Percentiles rank a stretch among this genome's conserved stretches.
These are phyloP conservation scores for Penicillium sp. DNA, from an alignment of 2,329 filamentous ascomycete species.

Conservation along the genomic window DNA sequence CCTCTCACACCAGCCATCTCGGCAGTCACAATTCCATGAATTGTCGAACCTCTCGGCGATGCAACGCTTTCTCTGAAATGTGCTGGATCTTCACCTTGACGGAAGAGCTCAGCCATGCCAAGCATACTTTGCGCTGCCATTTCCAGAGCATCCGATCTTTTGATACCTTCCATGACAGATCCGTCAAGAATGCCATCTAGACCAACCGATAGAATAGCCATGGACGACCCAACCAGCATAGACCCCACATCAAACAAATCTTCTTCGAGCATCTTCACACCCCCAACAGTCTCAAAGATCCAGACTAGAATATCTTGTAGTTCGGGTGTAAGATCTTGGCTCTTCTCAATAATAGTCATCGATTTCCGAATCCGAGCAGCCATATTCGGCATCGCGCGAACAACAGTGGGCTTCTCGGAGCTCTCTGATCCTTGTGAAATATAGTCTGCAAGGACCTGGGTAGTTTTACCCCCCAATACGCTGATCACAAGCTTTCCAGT, in stretches of 20 bases:
- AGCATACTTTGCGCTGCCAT: conserved; percentile 64
- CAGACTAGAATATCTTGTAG: conserved; percentile 29
- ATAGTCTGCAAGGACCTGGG: conserved; percentile 32
- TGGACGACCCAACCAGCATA: conserved; percentile 61
- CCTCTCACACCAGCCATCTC: conserved; percentile 58
- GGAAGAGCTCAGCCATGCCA: conserved; percentile 58
- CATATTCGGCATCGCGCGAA: conserved; percentile 48
- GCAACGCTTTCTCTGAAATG: conserved; percentile 57
- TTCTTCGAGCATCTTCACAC: conserved; percentile 52
- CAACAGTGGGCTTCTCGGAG: conserved; percentile 21
- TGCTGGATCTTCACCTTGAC: conserved; percentile 60
- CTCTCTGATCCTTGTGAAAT: conserved; percentile 21
- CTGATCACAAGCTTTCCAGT: conserved; percentile 52
- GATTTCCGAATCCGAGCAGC: conserved; percentile 43
- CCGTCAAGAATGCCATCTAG: conserved; percentile 61
- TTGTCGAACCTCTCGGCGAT: conserved; percentile 63
- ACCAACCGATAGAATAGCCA: conserved; percentile 59
- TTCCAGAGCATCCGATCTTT: conserved; percentile 58
- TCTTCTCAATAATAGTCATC: conserved; percentile 51
- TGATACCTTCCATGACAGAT: conserved; percentile 62
- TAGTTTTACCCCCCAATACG: conserved; percentile 50
- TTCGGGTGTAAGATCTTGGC: conserved; percentile 40
- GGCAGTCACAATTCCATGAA: conserved; percentile 58
- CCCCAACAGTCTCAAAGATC: conserved; percentile 55
- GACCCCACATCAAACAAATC: conserved; percentile 56